A percentile compares a stretch with the other conserved stretches of the same genome.
Conservation (phyloP, 2,329 filamentous ascomycete species). For the Lecanicillium sp. region DNA sequence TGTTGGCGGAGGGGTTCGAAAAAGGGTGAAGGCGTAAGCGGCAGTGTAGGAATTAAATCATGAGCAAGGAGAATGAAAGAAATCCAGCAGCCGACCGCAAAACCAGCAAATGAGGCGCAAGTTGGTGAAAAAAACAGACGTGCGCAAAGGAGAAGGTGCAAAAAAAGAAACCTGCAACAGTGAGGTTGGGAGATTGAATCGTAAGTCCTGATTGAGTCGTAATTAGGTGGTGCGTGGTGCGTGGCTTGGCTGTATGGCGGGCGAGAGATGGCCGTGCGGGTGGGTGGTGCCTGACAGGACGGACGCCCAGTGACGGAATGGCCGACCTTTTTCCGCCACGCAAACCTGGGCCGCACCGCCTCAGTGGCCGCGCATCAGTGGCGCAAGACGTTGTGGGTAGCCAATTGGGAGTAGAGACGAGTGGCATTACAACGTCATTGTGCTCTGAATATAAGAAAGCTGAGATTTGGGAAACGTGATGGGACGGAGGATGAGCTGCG, state of each 20-base stretch:
- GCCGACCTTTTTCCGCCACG: conserved; percentile 8
- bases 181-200: neutral
- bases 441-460: too few relatives aligned
- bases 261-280: neutral
- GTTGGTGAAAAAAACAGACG: neutral
- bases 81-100: neutral
- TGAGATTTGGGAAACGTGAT: too few relatives aligned
- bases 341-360: conserved; percentile 5
- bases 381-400: neutral
- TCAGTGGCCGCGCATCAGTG: conserved; percentile 8
- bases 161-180: neutral
- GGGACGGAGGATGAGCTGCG: too few relatives aligned
- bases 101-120: neutral
- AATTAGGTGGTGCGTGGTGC: too few relatives aligned
- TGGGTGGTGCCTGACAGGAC: conserved; percentile 8
- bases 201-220: neutral
- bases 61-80: neutral
- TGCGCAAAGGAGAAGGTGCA: neutral
- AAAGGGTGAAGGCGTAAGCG: neutral
- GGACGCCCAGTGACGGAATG: conserved; percentile 7
- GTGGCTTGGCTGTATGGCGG: conserved; percentile 4
- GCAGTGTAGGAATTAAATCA: conserved; percentile 2
- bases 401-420: too few relatives aligned
- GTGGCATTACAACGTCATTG: too few relatives aligned
- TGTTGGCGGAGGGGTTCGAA: conserved; percentile 2